Percentiles rank a stretch among this genome's conserved stretches.
These are phyloP conservation scores for Solanum lignicaule DNA, from an alignment of 257 asterid species.

Conservation along the genomic window DNA sequence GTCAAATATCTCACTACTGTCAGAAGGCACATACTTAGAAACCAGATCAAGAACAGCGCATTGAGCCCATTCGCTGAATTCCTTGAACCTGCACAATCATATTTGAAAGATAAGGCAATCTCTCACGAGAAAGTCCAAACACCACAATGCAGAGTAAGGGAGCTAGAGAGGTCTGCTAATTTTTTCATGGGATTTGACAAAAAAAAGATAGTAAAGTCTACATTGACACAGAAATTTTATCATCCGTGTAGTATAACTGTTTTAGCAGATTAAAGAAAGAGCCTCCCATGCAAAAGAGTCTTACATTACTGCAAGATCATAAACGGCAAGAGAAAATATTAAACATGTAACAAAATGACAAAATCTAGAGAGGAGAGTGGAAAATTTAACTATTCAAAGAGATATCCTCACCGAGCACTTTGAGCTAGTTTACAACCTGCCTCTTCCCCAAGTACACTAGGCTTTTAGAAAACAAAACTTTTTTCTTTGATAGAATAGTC, in stretches of 20 bases:
- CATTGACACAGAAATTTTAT: background rate
- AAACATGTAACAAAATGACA: background rate
- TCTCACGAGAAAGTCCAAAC: background rate
- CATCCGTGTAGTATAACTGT: background rate
- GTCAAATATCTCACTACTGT: slow-evolving; percentile 91
- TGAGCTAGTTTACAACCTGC: background rate
- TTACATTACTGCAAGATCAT: background rate
- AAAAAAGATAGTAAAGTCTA: background rate
- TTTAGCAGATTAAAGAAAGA: background rate
- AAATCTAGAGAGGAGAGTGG: background rate
- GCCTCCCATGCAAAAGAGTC: background rate
- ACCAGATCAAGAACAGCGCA: slow-evolving; percentile 83
- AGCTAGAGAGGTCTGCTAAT: background rate
- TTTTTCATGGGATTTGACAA: background rate
- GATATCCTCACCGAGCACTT: background rate
- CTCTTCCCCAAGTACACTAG: background rate
- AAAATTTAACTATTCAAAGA: background rate
- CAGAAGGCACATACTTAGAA: slow-evolving; percentile 82
- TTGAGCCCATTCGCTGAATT: slow-evolving; percentile 99
- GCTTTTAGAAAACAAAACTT: background rate
- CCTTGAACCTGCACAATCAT: slow-evolving; percentile 62
- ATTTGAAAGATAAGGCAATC: slow-evolving; percentile 8
- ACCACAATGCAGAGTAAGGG: background rate
- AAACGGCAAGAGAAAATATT: background rate
- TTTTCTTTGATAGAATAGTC: background rate